phyloP scores from a whole-genome alignment of 2,329 filamentous ascomycete species.

The Davidsoniella neocaledoniae region DNA sequence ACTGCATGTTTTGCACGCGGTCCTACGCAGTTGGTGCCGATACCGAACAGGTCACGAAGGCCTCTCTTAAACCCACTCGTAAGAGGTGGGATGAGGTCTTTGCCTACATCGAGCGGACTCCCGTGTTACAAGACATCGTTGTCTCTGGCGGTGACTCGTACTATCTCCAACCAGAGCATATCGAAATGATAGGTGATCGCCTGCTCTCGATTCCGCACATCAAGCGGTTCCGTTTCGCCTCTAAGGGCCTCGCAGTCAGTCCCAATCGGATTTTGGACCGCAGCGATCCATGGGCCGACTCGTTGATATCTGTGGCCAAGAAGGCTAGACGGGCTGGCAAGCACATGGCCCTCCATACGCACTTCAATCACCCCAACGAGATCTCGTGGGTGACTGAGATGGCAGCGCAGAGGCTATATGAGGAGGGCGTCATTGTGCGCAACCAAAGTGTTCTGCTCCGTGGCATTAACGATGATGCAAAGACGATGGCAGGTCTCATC shows the following conservation, averaged over 20 bases:
- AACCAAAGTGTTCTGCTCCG: slow-evolving; percentile 44
- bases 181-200: slow-evolving; percentile 35
- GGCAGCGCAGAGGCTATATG: slow-evolving; percentile 33
- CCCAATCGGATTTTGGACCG: slow-evolving; percentile 37
- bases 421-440: slow-evolving; percentile 21
- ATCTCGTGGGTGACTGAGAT: slow-evolving; percentile 41
- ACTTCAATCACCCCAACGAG: slow-evolving; percentile 47
- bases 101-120: slow-evolving; percentile 34
- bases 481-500: slow-evolving; percentile 37
- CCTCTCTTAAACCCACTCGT: slow-evolving; percentile 23
- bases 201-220: slow-evolving; percentile 41
- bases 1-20: slow-evolving; percentile 46
- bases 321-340: slow-evolving; percentile 36
- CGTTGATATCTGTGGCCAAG: slow-evolving; percentile 33
- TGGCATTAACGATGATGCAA: slow-evolving; percentile 39
- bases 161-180: slow-evolving; percentile 34
- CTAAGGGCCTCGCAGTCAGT: slow-evolving; percentile 43
- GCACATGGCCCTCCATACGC: slow-evolving; percentile 44
- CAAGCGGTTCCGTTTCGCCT: slow-evolving; percentile 41
- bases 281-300: slow-evolving; percentile 34
- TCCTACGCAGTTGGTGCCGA: slow-evolving; percentile 40
- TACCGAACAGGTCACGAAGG: slow-evolving; percentile 34
- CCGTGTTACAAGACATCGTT: slow-evolving; percentile 38
- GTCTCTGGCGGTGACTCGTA: slow-evolving; percentile 47
- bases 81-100: slow-evolving; percentile 39